Conservation (phyloP, 306 rosid species). For the Rosa multiflora region DNA sequence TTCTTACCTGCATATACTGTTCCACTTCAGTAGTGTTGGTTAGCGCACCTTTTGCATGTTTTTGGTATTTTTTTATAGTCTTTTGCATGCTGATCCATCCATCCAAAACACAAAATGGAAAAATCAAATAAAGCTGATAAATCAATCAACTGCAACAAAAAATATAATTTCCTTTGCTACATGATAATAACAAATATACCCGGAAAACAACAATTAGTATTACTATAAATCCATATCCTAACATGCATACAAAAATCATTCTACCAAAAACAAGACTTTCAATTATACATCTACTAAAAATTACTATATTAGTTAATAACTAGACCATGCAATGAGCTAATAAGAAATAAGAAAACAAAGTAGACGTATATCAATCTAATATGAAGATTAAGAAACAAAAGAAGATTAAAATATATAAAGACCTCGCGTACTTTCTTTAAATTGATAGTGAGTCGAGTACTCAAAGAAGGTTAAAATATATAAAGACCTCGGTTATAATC, state of each 20-base stretch:
- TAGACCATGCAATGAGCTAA: not conserved
- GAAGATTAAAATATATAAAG: not conserved
- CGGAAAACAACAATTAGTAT: too few species aligned
- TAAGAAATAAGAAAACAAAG: not conserved
- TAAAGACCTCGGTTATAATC: not conserved
- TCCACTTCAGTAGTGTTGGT: conserved; percentile 30
- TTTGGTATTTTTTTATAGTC: conserved; percentile 39
- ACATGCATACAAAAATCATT: not conserved
- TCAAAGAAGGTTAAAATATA: not conserved
- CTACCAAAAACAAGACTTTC: not conserved
- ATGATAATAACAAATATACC: not conserved
- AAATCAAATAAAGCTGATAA: not conserved
- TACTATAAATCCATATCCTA: not conserved
- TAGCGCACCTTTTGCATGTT: conserved; percentile 25
- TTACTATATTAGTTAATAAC: not conserved
- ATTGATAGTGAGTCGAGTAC: too few species aligned
- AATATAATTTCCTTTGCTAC: not conserved
- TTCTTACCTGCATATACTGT: conserved; percentile 48
- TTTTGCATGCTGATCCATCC: conserved; percentile 47
- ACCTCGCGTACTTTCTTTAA: not conserved
- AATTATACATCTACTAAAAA: not conserved
- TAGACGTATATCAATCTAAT: not conserved
- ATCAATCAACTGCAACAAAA: not conserved
- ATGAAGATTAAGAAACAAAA: not conserved
- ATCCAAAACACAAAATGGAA: conserved; percentile 11